Percentiles rank a stretch among this genome's conserved stretches.
These are phyloP conservation scores for Metschnikowia colocasiae DNA, from an alignment of 805 yeast genomes.

Conservation along the genomic window DNA sequence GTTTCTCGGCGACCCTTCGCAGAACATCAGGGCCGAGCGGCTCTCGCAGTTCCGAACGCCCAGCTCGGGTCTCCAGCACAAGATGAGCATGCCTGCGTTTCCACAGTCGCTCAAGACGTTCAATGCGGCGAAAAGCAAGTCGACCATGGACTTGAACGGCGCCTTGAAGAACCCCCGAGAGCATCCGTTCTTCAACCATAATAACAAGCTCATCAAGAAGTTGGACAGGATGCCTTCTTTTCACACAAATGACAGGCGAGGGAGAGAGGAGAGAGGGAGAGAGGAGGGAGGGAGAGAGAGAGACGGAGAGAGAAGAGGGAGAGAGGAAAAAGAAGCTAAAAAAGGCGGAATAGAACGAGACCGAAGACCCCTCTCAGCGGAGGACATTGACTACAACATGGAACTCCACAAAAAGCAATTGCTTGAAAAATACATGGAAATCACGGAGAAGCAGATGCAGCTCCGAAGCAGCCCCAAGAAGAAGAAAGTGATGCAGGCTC, in stretches of 20 bases:
- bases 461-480: constrained; percentile 15
- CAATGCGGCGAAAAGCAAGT: constrained; percentile 27
- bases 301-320: background rate
- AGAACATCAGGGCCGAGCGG: constrained; percentile 9
- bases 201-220: constrained; percentile 33
- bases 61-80: constrained; percentile 10
- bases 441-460: constrained; percentile 20
- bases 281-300: background rate
- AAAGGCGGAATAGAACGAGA: background rate
- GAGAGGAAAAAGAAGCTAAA: background rate
- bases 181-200: constrained; percentile 31
- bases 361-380: constrained; percentile 2
- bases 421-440: constrained; percentile 32
- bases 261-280: constrained; percentile 8
- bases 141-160: constrained; percentile 30
- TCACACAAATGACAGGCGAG: constrained; percentile 15
- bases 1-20: constrained; percentile 23
- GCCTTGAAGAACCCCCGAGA: constrained; percentile 12
- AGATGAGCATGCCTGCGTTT: constrained; percentile 23
- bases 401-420: constrained; percentile 26
- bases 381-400: constrained; percentile 16
- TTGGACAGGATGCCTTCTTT: constrained; percentile 43
- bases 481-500: constrained; percentile 3
- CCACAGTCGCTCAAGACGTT: constrained; percentile 13
- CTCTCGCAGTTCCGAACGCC: constrained; percentile 12